A percentile compares a stretch with the other conserved stretches of the same genome.
These are phyloP conservation scores for Chytriomyces confervae DNA, from an alignment of 192 early-diverging fungal genomes.

Conservation along the genomic window DNA sequence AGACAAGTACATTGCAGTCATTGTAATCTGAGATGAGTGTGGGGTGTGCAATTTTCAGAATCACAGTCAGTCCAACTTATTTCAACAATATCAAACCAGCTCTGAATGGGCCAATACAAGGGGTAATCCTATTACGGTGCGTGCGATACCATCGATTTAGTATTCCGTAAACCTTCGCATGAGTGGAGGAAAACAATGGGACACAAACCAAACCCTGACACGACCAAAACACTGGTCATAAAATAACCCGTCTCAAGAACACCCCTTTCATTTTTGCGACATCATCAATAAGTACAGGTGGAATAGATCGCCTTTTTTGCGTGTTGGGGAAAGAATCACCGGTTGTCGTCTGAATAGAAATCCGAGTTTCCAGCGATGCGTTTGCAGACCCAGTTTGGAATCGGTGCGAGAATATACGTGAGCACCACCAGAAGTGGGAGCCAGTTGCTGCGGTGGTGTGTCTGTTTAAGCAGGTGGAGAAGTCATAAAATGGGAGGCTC, in stretches of 20 bases:
- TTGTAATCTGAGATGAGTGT: slow-evolving; percentile 65
- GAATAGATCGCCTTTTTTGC: not conserved
- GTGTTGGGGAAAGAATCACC: slow-evolving; percentile 48
- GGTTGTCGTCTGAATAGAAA: slow-evolving; percentile 55
- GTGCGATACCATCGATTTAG: not conserved
- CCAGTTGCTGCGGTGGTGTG: slow-evolving; percentile 78
- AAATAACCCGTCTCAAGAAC: slow-evolving; percentile 72
- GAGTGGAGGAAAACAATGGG: not conserved
- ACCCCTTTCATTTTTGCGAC: slow-evolving; percentile 39
- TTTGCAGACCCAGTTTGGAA: slow-evolving; percentile 88
- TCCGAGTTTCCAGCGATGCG: slow-evolving; percentile 64
- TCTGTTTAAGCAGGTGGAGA: not conserved
- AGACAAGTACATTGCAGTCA: slow-evolving; percentile 88
- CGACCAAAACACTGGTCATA: slow-evolving; percentile 87
- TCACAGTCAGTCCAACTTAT: no score
- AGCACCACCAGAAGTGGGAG: slow-evolving; percentile 92
- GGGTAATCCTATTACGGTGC: slow-evolving; percentile 63
- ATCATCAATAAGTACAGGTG: slow-evolving; percentile 18
- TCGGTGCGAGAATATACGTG: slow-evolving; percentile 88
- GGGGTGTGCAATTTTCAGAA: no score
- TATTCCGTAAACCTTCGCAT: not conserved
- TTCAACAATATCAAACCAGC: slow-evolving; percentile 57
- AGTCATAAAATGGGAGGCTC: slow-evolving; percentile 13
- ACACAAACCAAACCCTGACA: slow-evolving; percentile 84
- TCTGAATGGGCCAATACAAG: slow-evolving; percentile 82